phyloP scores from a whole-genome alignment of 192 early-diverging fungal species.

The Coemansia sp. region DNA sequence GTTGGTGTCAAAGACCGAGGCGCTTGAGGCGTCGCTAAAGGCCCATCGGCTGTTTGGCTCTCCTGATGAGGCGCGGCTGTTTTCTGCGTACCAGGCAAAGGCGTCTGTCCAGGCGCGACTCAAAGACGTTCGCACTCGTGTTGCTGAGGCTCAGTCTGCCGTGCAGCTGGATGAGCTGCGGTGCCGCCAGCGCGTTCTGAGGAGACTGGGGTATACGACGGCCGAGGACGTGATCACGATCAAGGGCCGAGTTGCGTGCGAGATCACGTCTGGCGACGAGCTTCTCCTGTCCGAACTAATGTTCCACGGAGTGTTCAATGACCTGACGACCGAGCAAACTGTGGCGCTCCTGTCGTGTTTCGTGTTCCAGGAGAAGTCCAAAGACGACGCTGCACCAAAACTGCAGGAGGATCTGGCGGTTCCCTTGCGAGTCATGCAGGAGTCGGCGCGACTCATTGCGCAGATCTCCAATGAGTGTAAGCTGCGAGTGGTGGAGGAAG shows the following conservation, averaged over 20 bases:
- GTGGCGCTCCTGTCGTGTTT: conserved; percentile 90
- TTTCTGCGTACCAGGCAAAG: conserved; percentile 66
- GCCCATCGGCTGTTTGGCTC: conserved; percentile 58
- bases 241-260: conserved; percentile 97
- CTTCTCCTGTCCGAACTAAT: conserved; percentile 95
- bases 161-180: conserved; percentile 92
- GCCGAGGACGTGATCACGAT: conserved; percentile 85
- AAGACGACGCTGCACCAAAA: conserved; percentile 49
- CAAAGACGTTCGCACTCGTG: conserved; percentile 66
- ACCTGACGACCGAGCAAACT: conserved; percentile 80
- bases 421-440: conserved; percentile 78
- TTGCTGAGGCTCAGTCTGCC: conserved; percentile 74
- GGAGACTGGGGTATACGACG: conserved; percentile 85
- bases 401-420: conserved; percentile 73
- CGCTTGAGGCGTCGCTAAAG: conserved; percentile 69
- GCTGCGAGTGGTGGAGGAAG: conserved; percentile 80
- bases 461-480: conserved; percentile 87
- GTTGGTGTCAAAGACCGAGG: conserved; percentile 72
- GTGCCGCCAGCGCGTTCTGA: conserved; percentile 82
- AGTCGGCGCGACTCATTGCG: conserved; percentile 80
- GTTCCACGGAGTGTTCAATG: conserved; percentile 94
- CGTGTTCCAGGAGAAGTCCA: conserved; percentile 77
- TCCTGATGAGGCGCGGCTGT: conserved; percentile 57
- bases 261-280: conserved; percentile 93
- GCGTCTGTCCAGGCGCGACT: conserved; percentile 59